Evolutionary conservation across 179 eudicot genomes (phyloP), one percentile per base, ranked within the genome.

Genomic region (Drosera spatulata): DNA sequence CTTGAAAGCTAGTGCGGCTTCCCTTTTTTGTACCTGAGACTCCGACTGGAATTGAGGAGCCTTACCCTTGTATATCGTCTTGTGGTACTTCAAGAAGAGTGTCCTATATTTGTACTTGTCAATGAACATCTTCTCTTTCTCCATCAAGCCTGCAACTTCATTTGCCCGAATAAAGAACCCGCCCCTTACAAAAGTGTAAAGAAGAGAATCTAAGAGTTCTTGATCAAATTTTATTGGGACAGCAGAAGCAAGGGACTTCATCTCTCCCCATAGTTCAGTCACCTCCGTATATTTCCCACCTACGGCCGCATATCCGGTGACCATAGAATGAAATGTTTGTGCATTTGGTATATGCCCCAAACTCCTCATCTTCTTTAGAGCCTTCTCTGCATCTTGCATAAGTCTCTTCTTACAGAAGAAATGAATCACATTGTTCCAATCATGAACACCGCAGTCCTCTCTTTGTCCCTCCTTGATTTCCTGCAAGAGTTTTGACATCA

Each of bases 381-480:
- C 99, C 74, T 88, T 93, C 67, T 88, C 99, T 45, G 99, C 99
- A 65, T 93, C 99, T 67, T 84, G 85, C 89, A 93, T 88, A 50
- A 93, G 71, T 72, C 93, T 73, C 73, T 93, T 93, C 75, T 79
- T 93, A 62, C 93, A 68, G 78, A 88, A 93, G 59, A 93, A 88
- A 77, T 88, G 90, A 52, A 93, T 79, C 60, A 86, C 93, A 58
- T 79, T 82, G 68, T 93, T 93, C 98, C 98, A 93, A 50, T 86
- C 96, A 61, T 93, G 95, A 57, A 93, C 95, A 8, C 96, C 98
- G 55, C 76, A 77, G 58, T 88, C 93, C 58, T 69, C 70, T 57
- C 68, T 71, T 66, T 86, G 84, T 13, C 89, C 96, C n/a, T 88
- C 96, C 63, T 79, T 82, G 47, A 91, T 88, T 80, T 91, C 98